These are phyloP conservation scores for Ascomycota sp. DNA, from an alignment of 2,329 filamentous ascomycete genomes.

Conservation along the genomic window DNA sequence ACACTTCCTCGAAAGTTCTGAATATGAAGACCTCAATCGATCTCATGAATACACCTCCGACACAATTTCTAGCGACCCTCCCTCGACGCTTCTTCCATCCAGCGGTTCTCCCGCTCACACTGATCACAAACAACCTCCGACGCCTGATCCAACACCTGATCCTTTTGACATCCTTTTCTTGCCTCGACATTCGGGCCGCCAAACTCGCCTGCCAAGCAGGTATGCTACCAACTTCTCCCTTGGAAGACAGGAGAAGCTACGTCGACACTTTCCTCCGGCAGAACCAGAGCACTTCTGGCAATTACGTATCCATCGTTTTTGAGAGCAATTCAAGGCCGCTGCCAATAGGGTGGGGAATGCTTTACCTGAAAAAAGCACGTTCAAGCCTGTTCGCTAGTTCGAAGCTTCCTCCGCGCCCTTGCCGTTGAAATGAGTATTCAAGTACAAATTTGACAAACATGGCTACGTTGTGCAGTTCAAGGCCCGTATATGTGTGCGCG, in stretches of 20 bases:
- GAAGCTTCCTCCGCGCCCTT: not conserved
- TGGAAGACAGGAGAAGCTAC: not conserved
- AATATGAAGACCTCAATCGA: too few relatives aligned
- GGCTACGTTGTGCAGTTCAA: not conserved
- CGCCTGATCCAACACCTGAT: not conserved
- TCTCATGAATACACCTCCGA: too few relatives aligned
- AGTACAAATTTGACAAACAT: conserved; percentile 1
- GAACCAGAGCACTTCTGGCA: conserved; percentile 1
- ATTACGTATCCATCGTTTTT: conserved; percentile 1
- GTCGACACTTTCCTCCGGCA: not conserved
- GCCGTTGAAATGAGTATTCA: conserved; percentile 2
- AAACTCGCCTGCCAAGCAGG: too few relatives aligned
- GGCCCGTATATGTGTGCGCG: not conserved
- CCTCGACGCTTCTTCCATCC: too few relatives aligned
- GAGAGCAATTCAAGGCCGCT: conserved; percentile 1
- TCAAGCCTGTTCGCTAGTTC: not conserved
- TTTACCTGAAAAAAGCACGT: not conserved
- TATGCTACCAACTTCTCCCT: not conserved
- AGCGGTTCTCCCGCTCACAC: not conserved
- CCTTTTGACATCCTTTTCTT: not conserved
- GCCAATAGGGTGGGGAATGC: not conserved
- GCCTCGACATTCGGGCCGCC: too few relatives aligned
- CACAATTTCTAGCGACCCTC: too few relatives aligned
- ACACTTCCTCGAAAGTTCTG: not conserved
- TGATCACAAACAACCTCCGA: not conserved